phyloP scores from a whole-genome alignment of 306 rosid genomes.

The Carpinus viminea region DNA sequence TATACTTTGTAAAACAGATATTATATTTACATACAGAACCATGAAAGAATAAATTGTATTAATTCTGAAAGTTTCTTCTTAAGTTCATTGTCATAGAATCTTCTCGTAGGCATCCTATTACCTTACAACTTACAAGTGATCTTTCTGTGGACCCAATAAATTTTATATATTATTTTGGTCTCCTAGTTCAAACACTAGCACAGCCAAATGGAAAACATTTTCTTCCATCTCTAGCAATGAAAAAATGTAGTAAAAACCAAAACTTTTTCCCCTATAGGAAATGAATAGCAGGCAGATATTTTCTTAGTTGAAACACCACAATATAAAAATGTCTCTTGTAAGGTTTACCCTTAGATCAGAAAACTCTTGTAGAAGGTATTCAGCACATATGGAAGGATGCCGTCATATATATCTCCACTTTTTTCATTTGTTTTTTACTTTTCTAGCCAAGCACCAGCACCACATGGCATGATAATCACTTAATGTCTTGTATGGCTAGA shows the following conservation, averaged over 20 bases:
- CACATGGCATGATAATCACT: constrained; percentile 2
- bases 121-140: background rate
- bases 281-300: background rate
- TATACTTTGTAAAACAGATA: no score
- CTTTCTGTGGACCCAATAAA: background rate
- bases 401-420: background rate
- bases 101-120: background rate
- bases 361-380: background rate
- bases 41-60: background rate
- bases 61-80: background rate
- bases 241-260: background rate
- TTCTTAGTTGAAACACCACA: constrained; percentile 6
- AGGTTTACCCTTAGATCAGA: constrained; percentile 1
- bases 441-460: constrained; percentile 13
- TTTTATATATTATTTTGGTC: background rate
- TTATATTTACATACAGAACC: background rate
- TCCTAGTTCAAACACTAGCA: background rate
- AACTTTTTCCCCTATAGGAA: background rate
- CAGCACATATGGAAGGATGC: background rate
- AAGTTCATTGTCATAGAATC: background rate
- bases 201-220: background rate
- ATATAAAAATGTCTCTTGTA: background rate
- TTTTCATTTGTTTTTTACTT: background rate
- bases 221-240: background rate
- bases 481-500: constrained; percentile 6